Conservation (phyloP, 1,284 basidiomycete species). For the Sanghuangporus weigelae region DNA sequence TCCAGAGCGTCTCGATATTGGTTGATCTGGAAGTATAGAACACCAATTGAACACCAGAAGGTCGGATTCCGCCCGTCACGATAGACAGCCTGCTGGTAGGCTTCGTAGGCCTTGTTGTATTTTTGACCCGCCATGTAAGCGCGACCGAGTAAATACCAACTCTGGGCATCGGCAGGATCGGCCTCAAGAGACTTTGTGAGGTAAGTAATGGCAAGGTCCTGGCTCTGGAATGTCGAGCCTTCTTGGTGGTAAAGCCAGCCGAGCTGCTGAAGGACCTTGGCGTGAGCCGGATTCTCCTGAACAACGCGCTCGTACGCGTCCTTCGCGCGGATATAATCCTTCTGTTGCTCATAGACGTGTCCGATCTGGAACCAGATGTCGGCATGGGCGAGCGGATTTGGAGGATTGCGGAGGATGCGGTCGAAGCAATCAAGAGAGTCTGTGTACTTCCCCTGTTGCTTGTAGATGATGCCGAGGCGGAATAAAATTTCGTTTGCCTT, state of each 20-base stretch:
- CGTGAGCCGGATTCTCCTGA: conserved; percentile 88
- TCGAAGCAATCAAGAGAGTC: conserved; percentile 90
- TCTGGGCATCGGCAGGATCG: conserved; percentile 96
- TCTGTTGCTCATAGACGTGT: conserved; percentile 96
- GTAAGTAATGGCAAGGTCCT: conserved; percentile 90
- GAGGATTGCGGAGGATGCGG: conserved; percentile 92
- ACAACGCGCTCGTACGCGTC: conserved; percentile 98
- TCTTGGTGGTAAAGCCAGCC: conserved; percentile 98
- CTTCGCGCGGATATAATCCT: conserved; percentile 85
- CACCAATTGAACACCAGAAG: conserved; percentile 99
- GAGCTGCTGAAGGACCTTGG: conserved; percentile 96
- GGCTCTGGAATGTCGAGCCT: conserved; percentile 90
- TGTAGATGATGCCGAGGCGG: conserved; percentile 98
- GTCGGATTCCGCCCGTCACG: conserved; percentile 98
- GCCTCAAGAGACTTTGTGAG: conserved; percentile 93
- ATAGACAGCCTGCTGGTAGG: conserved; percentile 98
- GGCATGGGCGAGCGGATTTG: conserved; percentile 91
- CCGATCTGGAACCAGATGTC: conserved; percentile 99
- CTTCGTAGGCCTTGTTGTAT: conserved; percentile 99
- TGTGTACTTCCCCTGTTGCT: conserved; percentile 92
- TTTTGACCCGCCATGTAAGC: conserved; percentile 99
- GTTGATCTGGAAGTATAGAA: conserved; percentile 99
- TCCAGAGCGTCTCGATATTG: conserved; percentile 98
- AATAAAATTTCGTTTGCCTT: conserved; percentile 99
- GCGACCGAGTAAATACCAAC: conserved; percentile 97